Conservation (phyloP, 2,329 filamentous ascomycete species). For the Incumbomyces lentus region DNA sequence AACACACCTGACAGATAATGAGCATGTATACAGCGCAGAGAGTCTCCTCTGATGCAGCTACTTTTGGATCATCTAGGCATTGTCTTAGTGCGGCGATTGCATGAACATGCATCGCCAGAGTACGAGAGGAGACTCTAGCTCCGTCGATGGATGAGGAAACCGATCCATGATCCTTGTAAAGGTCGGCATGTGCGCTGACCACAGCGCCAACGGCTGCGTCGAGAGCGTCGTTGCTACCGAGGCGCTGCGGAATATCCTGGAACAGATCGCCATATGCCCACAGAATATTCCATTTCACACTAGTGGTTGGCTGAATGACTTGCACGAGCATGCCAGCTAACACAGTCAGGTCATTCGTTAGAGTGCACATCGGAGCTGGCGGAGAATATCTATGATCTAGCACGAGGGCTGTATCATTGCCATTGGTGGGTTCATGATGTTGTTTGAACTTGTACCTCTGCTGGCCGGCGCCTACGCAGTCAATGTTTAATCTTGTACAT, state of each 20-base stretch:
- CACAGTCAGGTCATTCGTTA: neutral
- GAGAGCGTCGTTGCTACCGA: conserved; percentile 20
- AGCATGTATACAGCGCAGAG: conserved; percentile 30
- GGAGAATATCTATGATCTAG: no score
- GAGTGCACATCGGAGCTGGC: no score
- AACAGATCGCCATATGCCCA: conserved; percentile 21
- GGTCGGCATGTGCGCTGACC: conserved; percentile 22
- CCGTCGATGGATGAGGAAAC: no score
- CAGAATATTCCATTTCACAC: conserved; percentile 20
- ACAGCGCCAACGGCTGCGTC: conserved; percentile 21
- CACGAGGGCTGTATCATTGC: neutral
- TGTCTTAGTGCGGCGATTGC: conserved; percentile 23
- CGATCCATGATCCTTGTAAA: conserved; percentile 15
- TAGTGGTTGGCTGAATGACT: conserved; percentile 15
- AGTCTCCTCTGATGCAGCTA: conserved; percentile 26
- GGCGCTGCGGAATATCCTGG: conserved; percentile 16
- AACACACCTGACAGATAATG: conserved; percentile 20
- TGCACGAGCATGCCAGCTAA: conserved; percentile 12
- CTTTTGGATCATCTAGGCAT: conserved; percentile 24
- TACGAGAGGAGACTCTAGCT: conserved; percentile 11
- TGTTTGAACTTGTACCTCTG: conserved; percentile 21
- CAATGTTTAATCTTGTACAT: conserved; percentile 19
- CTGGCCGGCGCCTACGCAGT: conserved; percentile 20
- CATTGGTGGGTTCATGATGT: neutral
- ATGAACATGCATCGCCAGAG: conserved; percentile 24